Conservation (phyloP, 441 rosid species). For the Gossypium aridum region DNA sequence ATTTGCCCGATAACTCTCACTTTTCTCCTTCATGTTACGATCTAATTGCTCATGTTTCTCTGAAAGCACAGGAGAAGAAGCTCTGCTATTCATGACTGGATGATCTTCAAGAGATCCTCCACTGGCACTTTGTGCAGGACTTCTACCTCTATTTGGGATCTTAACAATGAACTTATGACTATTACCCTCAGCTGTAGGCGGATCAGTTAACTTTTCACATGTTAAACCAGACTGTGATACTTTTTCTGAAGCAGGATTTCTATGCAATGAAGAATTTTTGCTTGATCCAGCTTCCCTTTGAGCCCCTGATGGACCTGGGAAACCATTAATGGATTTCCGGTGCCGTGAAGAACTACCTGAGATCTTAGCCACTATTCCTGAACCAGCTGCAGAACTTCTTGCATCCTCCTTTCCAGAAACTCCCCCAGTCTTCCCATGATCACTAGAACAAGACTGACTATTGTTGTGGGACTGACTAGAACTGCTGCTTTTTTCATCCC, state of each 20-base stretch:
- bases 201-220: conserved; percentile 49
- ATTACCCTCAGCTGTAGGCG: conserved; percentile 45
- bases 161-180: conserved; percentile 67
- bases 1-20: conserved; percentile 34
- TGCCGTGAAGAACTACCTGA: conserved; percentile 45
- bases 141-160: conserved; percentile 64
- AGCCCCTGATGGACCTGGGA: conserved; percentile 31
- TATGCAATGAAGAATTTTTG: conserved; percentile 42
- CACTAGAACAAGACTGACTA: conserved; percentile 66
- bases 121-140: conserved; percentile 65
- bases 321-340: conserved; percentile 51
- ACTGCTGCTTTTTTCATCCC: conserved; percentile 71
- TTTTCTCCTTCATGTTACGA: conserved; percentile 44
- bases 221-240: conserved; percentile 38
- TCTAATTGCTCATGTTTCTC: conserved; percentile 67
- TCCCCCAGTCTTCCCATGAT: conserved; percentile 51
- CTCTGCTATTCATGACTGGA: conserved; percentile 47
- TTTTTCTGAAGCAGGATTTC: conserved; percentile 52
- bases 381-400: conserved; percentile 54
- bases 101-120: conserved; percentile 70
- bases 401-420: conserved; percentile 52
- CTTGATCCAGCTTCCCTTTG: conserved; percentile 40
- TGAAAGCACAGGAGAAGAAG: conserved; percentile 51
- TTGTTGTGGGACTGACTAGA: conserved; percentile 78
- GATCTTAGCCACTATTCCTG: conserved; percentile 30